Percentiles rank a stretch among this genome's conserved stretches.
These are phyloP conservation scores for Neofusicoccum cordaticola DNA, from an alignment of 2,329 filamentous ascomycete species.

Conservation along the genomic window DNA sequence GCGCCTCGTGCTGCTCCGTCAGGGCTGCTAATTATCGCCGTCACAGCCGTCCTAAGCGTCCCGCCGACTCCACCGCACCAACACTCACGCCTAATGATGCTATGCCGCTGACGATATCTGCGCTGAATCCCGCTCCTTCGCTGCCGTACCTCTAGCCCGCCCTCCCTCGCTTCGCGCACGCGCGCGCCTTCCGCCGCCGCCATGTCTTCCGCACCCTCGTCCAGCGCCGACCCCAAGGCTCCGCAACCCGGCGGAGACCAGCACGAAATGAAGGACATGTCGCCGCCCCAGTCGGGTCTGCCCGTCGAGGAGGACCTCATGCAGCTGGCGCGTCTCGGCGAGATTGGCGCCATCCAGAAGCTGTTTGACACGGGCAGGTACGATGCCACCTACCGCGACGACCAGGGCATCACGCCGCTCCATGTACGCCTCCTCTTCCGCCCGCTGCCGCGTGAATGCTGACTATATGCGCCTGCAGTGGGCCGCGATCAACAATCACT, in stretches of 20 bases:
- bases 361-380: slow-evolving; percentile 80
- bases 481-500: slow-evolving; percentile 99
- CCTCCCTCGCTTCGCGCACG: not conserved
- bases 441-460: not conserved
- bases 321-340: slow-evolving; percentile 87
- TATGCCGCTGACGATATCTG: slow-evolving; percentile 11
- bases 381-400: slow-evolving; percentile 79
- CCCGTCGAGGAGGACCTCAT: slow-evolving; percentile 79
- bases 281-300: slow-evolving; percentile 35
- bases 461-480: slow-evolving; percentile 58
- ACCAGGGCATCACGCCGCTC: slow-evolving; percentile 90
- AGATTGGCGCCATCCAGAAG: slow-evolving; percentile 82
- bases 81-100: slow-evolving; percentile 14
- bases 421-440: slow-evolving; percentile 60
- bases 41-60: not conserved
- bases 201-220: slow-evolving; percentile 7
- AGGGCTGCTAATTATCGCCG: slow-evolving; percentile 6
- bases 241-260: slow-evolving; percentile 20
- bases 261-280: slow-evolving; percentile 38
- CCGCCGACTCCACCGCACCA: not conserved
- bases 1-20: slow-evolving; percentile 11
- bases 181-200: slow-evolving; percentile 5
- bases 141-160: not conserved
- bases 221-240: slow-evolving; percentile 14
- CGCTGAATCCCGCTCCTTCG: not conserved